A percentile compares a stretch with the other conserved stretches of the same genome.
Evolutionary conservation across 495 filamentous ascomycete genomes (phyloP).

Genomic region (Podospora pseudopauciseta): DNA sequence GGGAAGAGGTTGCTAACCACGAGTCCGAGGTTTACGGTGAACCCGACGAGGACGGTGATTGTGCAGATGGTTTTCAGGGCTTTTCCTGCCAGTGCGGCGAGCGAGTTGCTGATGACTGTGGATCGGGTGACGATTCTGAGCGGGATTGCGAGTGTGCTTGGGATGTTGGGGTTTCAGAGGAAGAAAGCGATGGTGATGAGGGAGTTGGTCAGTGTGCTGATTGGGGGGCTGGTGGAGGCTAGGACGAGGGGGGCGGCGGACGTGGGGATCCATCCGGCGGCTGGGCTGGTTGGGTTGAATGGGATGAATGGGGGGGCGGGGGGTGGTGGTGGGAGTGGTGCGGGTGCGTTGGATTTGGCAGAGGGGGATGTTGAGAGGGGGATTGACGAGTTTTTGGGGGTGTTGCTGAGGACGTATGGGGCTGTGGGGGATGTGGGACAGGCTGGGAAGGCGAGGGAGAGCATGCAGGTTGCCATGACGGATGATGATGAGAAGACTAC

Average conservation of each 20-base stretch:
- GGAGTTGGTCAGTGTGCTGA: constrained; percentile 77
- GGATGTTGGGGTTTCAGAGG: constrained; percentile 68
- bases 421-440: constrained; percentile 38
- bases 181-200: constrained; percentile 85
- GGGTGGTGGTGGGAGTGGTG: constrained; percentile 27
- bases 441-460: background rate
- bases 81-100: constrained; percentile 57
- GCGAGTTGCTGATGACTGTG: constrained; percentile 60
- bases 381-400: constrained; percentile 51
- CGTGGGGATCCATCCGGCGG: constrained; percentile 89
- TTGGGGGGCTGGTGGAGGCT: constrained; percentile 85
- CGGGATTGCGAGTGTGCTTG: constrained; percentile 79
- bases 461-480: background rate
- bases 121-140: constrained; percentile 76
- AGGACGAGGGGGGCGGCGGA: constrained; percentile 90
- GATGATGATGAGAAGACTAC: constrained; percentile 27
- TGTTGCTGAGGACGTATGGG: constrained; percentile 49
- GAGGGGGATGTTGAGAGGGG: constrained; percentile 75
- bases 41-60: constrained; percentile 62
- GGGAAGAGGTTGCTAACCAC: constrained; percentile 33
- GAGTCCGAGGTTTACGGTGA: constrained; percentile 46
- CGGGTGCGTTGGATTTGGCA: constrained; percentile 65
- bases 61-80: constrained; percentile 66
- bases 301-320: constrained; percentile 41
- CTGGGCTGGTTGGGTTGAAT: constrained; percentile 66